Evolutionary conservation across 768 basidiomycete genomes (phyloP).

Genomic region (Podaxis sp.): DNA sequence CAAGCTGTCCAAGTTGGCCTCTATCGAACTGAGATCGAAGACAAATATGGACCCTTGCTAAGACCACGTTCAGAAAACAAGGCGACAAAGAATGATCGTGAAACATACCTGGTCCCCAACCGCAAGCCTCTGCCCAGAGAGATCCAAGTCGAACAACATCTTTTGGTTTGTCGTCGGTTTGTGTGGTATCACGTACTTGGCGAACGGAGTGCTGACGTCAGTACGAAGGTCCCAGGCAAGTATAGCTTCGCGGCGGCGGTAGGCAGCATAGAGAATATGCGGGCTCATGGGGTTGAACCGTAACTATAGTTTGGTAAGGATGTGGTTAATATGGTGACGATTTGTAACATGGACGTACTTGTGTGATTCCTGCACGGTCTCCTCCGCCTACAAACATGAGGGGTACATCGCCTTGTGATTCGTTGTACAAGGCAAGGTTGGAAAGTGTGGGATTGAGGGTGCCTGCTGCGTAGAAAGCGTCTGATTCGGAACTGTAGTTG

Average conservation of each 20-base stretch:
- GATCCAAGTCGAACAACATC: conserved; percentile 74
- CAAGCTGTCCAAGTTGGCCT: conserved; percentile 7
- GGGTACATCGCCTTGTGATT: conserved; percentile 50
- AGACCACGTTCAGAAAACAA: not conserved
- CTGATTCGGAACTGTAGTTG: conserved; percentile 44
- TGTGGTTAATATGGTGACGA: not conserved
- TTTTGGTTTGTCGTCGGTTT: conserved; percentile 64
- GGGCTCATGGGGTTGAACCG: conserved; percentile 75
- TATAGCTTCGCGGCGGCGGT: conserved; percentile 60
- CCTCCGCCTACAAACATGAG: conserved; percentile 66
- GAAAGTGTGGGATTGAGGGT: conserved; percentile 53
- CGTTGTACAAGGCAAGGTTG: conserved; percentile 69
- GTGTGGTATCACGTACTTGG: conserved; percentile 28
- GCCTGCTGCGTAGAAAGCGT: conserved; percentile 74
- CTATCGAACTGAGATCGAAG: conserved; percentile 44
- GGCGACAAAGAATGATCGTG: not conserved
- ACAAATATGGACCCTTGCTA: conserved; percentile 61
- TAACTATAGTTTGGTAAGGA: conserved; percentile 12
- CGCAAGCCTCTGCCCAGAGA: conserved; percentile 59
- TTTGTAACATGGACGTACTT: conserved; percentile 34
- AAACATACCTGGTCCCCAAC: conserved; percentile 66
- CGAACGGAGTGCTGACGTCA: conserved; percentile 42
- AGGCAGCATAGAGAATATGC: conserved; percentile 75
- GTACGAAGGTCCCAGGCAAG: conserved; percentile 81
- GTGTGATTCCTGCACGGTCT: conserved; percentile 47